A percentile compares a stretch with the other conserved stretches of the same genome.
These are phyloP conservation scores for Kentomonas sorsogonicus DNA, from an alignment of 208 protist genomes.

Conservation along the genomic window DNA sequence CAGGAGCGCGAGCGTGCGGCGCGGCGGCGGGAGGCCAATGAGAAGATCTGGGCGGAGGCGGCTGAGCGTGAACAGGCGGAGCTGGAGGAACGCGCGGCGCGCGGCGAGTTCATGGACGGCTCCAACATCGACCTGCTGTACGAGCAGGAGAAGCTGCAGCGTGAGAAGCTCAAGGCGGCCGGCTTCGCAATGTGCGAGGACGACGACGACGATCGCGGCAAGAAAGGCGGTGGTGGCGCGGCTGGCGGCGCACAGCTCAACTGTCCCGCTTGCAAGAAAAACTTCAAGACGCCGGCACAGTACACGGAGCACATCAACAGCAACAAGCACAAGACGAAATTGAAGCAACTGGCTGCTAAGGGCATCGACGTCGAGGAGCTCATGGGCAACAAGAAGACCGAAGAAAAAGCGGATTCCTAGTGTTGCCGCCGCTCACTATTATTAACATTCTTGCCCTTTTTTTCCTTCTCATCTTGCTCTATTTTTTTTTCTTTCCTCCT, in stretches of 20 bases:
- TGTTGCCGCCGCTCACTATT: conserved; percentile 1
- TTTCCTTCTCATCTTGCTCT: conserved; percentile 5
- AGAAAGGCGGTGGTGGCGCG: background rate
- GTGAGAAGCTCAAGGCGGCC: conserved; percentile 45
- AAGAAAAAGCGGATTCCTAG: too few relatives aligned
- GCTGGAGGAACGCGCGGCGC: conserved; percentile 55
- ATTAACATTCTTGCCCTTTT: conserved; percentile 5
- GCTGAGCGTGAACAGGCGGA: conserved; percentile 77
- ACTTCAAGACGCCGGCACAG: conserved; percentile 77
- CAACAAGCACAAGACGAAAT: conserved; percentile 84
- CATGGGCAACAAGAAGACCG: conserved; percentile 44
- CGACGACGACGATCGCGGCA: conserved; percentile 23
- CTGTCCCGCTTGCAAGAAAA: conserved; percentile 86
- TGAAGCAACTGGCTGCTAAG: conserved; percentile 80
- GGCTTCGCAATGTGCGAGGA: conserved; percentile 75
- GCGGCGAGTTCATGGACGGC: conserved; percentile 71
- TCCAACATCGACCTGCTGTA: conserved; percentile 81
- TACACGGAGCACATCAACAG: conserved; percentile 85
- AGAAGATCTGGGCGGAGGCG: conserved; percentile 75
- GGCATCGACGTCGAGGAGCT: conserved; percentile 64
- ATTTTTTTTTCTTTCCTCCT: conserved; percentile 12
- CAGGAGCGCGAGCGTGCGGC: conserved; percentile 53
- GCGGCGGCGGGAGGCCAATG: conserved; percentile 62
- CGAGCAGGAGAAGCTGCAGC: conserved; percentile 71
- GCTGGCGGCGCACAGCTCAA: conserved; percentile 27